A percentile compares a stretch with the other conserved stretches of the same genome.
These are phyloP conservation scores for Fusarium veterinarium DNA, from an alignment of 2,329 filamentous ascomycete species.

Conservation along the genomic window DNA sequence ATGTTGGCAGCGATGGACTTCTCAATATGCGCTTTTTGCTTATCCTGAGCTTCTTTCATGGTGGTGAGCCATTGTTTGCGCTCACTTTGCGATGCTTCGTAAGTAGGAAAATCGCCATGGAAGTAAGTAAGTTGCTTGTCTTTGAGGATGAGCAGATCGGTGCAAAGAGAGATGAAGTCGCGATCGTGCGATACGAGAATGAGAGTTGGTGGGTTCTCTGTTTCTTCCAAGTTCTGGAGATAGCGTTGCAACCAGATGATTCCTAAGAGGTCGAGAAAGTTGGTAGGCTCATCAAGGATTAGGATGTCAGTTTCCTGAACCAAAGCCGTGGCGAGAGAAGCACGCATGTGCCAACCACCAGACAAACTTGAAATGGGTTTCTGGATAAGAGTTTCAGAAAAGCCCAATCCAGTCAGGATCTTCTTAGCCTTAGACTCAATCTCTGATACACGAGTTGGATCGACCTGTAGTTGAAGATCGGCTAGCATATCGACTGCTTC, in stretches of 20 bases:
- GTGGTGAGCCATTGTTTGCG: constrained; percentile 75
- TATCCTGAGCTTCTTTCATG: constrained; percentile 86
- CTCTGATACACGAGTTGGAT: constrained; percentile 71
- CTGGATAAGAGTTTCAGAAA: constrained; percentile 70
- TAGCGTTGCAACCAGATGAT: constrained; percentile 88
- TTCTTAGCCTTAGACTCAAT: constrained; percentile 74
- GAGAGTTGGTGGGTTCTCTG: constrained; percentile 70
- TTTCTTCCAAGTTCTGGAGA: constrained; percentile 67
- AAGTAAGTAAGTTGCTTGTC: constrained; percentile 80
- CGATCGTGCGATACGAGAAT: constrained; percentile 87
- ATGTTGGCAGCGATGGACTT: constrained; percentile 80
- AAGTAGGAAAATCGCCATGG: constrained; percentile 77
- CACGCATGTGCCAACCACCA: constrained; percentile 81
- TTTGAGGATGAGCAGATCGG: constrained; percentile 80
- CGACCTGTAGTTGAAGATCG: constrained; percentile 75
- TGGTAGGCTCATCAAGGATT: constrained; percentile 88
- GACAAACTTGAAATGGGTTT: constrained; percentile 74
- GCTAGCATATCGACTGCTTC: constrained; percentile 76
- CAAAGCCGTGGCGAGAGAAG: constrained; percentile 72
- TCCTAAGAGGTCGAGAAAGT: constrained; percentile 84
- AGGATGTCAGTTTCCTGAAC: constrained; percentile 81
- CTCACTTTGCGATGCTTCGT: constrained; percentile 75
- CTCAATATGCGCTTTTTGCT: constrained; percentile 83
- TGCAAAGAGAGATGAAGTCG: constrained; percentile 81
- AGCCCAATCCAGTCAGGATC: constrained; percentile 77